Conservation (phyloP, 192 early-diverging fungal species). For the Phlyctochytrium planicorne region DNA sequence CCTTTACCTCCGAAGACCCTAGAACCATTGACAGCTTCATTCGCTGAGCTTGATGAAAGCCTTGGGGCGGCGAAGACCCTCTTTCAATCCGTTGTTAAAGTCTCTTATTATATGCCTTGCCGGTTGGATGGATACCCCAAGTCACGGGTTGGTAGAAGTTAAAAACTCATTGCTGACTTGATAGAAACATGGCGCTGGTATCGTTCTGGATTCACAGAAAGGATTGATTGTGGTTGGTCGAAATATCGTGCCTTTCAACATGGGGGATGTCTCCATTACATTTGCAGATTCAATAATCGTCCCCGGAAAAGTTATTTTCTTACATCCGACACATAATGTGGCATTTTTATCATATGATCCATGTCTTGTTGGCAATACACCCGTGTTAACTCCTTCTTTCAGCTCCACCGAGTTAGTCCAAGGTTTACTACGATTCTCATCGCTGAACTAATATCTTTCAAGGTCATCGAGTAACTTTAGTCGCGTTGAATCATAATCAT, state of each 20-base stretch:
- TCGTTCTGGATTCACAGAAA: conserved; percentile 72
- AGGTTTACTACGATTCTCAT: conserved; percentile 19
- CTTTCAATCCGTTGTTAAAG: conserved; percentile 78
- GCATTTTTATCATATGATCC: conserved; percentile 82
- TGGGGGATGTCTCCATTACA: conserved; percentile 79
- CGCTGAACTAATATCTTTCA: background rate
- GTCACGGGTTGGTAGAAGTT: conserved; percentile 28
- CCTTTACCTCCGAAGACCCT: conserved; percentile 61
- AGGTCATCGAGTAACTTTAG: conserved; percentile 45
- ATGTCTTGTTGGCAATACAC: conserved; percentile 67
- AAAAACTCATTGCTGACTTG: background rate
- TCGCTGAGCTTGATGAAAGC: conserved; percentile 66
- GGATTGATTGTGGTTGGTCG: conserved; percentile 83
- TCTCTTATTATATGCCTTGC: conserved; percentile 79
- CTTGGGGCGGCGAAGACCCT: conserved; percentile 70
- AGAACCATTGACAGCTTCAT: conserved; percentile 67
- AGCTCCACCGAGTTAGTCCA: conserved; percentile 59
- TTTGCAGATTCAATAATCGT: conserved; percentile 88
- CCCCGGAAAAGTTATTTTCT: conserved; percentile 74
- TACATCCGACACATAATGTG: conserved; percentile 90
- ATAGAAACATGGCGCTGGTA: conserved; percentile 69
- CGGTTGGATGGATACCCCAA: conserved; percentile 73
- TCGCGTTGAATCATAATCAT: conserved; percentile 53
- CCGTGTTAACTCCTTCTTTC: conserved; percentile 62
- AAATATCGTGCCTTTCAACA: conserved; percentile 72